These are phyloP conservation scores for Insectozyma bohioensis DNA, from an alignment of 1,139 yeast species.

Conservation along the genomic window DNA sequence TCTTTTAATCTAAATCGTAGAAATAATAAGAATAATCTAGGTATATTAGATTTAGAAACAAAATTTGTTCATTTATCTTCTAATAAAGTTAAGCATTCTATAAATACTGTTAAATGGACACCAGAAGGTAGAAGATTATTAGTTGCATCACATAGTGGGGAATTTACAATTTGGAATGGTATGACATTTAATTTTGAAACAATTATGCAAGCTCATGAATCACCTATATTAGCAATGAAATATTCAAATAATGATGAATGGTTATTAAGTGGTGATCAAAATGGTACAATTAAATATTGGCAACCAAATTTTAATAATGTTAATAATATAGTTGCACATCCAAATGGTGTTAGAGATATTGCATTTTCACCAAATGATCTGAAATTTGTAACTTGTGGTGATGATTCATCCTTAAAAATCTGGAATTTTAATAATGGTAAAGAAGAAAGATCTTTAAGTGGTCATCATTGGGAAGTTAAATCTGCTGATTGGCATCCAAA, in stretches of 20 bases:
- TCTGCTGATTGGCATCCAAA: slow-evolving; percentile 96
- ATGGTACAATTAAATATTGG: slow-evolving; percentile 91
- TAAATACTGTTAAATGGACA: slow-evolving; percentile 91
- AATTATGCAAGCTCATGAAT: slow-evolving; percentile 97
- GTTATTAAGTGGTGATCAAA: slow-evolving; percentile 92
- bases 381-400: slow-evolving; percentile 88
- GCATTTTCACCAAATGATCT: slow-evolving; percentile 89
- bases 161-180: slow-evolving; percentile 96
- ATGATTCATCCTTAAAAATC: slow-evolving; percentile 83
- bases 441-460: slow-evolving; percentile 77
- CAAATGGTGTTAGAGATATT: slow-evolving; percentile 79
- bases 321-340: slow-evolving; percentile 78
- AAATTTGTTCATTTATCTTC: slow-evolving; percentile 90
- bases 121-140: slow-evolving; percentile 92
- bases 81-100: slow-evolving; percentile 89
- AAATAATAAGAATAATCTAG: slow-evolving; percentile 38
- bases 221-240: slow-evolving; percentile 74
- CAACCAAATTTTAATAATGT: slow-evolving; percentile 97
- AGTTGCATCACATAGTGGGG: slow-evolving; percentile 92
- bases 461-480: slow-evolving; percentile 99
- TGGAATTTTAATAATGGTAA: slow-evolving; percentile 93
- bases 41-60: slow-evolving; percentile 62
- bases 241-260: slow-evolving; percentile 94
- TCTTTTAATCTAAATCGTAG: slow-evolving; percentile 20
- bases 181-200: slow-evolving; percentile 94